These are phyloP conservation scores for Petrea volubilis DNA, from an alignment of 257 asterid genomes.

Conservation along the genomic window DNA sequence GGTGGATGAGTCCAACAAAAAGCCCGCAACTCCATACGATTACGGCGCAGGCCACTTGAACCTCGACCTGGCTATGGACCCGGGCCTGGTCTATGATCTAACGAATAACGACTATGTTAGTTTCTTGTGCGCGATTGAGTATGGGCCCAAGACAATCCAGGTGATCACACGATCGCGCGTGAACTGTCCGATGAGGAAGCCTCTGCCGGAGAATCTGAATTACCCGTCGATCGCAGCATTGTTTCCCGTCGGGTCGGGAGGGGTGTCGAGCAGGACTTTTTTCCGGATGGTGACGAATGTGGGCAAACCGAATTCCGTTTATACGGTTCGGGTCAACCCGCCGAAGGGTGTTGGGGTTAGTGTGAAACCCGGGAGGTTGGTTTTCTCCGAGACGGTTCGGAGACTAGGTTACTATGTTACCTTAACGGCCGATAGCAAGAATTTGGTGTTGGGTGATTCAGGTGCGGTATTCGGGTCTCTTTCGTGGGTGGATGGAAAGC, in stretches of 20 bases:
- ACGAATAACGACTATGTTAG: constrained; percentile 58
- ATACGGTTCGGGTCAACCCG: constrained; percentile 44
- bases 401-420: constrained; percentile 67
- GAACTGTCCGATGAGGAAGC: constrained; percentile 64
- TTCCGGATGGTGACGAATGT: constrained; percentile 74
- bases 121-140: constrained; percentile 70
- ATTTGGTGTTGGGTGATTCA: constrained; percentile 49
- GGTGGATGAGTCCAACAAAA: constrained; percentile 62
- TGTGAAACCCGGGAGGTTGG: constrained; percentile 57
- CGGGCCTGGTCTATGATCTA: constrained; percentile 76
- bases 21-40: constrained; percentile 69
- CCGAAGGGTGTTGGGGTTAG: constrained; percentile 72
- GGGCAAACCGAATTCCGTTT: constrained; percentile 50
- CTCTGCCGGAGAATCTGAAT: constrained; percentile 67
- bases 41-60: constrained; percentile 80
- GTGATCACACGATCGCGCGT: constrained; percentile 72
- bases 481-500: constrained; percentile 76
- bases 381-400: constrained; percentile 53
- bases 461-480: constrained; percentile 79
- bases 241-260: constrained; percentile 41
- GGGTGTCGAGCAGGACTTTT: constrained; percentile 51
- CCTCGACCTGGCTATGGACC: constrained; percentile 77
- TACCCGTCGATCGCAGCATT: constrained; percentile 69
- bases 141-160: constrained; percentile 70
- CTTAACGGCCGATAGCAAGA: constrained; percentile 41